Percentiles rank a stretch among this genome's conserved stretches.
These are phyloP conservation scores for Santalum album DNA, from an alignment of 164 flowering plant species.

Conservation along the genomic window DNA sequence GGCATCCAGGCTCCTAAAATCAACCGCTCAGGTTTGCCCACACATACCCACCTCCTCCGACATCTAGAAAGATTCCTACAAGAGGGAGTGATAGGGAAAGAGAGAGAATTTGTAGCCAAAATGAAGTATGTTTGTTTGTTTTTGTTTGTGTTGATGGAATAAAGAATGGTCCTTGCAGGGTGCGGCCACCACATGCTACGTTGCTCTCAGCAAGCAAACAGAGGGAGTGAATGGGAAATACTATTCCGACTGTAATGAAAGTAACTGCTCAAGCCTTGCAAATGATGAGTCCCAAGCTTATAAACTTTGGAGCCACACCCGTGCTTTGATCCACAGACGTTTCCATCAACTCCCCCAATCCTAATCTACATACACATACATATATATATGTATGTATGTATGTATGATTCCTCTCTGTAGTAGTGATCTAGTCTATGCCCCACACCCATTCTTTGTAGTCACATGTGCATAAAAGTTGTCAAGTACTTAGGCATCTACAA, in stretches of 20 bases:
- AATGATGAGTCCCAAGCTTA: conserved; percentile 57
- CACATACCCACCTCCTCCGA: neutral
- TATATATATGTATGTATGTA: no score
- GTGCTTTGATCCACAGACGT: conserved; percentile 34
- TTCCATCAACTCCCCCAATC: conserved; percentile 13
- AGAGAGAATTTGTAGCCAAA: neutral
- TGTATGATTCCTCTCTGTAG: no score
- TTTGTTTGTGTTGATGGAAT: no score
- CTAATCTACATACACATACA: neutral
- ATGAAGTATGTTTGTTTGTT: no score
- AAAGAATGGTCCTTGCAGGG: conserved; percentile 37
- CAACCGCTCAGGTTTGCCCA: conserved; percentile 65
- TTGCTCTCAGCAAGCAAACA: conserved; percentile 50
- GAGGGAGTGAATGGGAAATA: conserved; percentile 77
- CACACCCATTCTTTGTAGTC: no score
- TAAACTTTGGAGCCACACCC: conserved; percentile 65
- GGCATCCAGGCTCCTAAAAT: conserved; percentile 77
- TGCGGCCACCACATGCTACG: conserved; percentile 86
- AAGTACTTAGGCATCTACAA: no score
- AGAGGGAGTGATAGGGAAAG: neutral
- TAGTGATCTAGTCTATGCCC: no score
- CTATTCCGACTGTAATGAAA: conserved; percentile 87
- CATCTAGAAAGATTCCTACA: neutral
- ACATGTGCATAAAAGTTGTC: no score
- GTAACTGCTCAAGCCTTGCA: conserved; percentile 57